Evolutionary conservation across 2,329 filamentous ascomycete genomes (phyloP).

Genomic region (Colletotrichum sidae): DNA sequence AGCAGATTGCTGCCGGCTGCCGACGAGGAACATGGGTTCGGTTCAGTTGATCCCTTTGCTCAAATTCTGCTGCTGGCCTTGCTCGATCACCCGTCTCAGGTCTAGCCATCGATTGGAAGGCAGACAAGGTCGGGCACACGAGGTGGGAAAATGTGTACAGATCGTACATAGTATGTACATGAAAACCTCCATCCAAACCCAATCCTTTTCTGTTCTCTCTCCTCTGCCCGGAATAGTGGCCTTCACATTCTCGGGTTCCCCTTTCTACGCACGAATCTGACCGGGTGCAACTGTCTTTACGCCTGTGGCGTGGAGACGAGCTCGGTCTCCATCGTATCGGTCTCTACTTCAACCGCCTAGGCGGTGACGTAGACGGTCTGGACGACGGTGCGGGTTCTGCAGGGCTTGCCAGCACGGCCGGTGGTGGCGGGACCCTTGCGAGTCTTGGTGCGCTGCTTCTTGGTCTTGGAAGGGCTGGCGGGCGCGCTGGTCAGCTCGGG

Average conservation of each 20-base stretch:
- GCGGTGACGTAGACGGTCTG: slow-evolving; percentile 25
- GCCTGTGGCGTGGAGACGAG: background rate
- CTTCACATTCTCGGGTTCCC: background rate
- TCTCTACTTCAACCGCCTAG: background rate
- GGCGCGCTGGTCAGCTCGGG: slow-evolving; percentile 18
- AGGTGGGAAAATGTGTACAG: slow-evolving; percentile 22
- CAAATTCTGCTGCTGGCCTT: slow-evolving; percentile 17
- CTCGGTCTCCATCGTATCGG: too few relatives aligned
- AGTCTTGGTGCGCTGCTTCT: slow-evolving; percentile 15
- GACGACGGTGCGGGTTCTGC: slow-evolving; percentile 18
- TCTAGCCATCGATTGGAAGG: background rate
- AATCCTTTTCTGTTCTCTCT: slow-evolving; percentile 6
- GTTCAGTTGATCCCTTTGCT: slow-evolving; percentile 1
- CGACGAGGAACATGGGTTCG: too few relatives aligned
- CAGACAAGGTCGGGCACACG: background rate
- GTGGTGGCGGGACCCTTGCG: slow-evolving; percentile 22
- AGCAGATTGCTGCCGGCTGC: too few relatives aligned
- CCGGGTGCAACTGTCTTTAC: background rate
- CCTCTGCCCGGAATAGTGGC: background rate
- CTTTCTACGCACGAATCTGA: background rate
- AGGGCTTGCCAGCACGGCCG: background rate
- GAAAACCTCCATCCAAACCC: slow-evolving; percentile 15
- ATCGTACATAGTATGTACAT: slow-evolving; percentile 35
- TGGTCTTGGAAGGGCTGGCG: slow-evolving; percentile 20
- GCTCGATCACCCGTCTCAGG: slow-evolving; percentile 2